Percentiles rank a stretch among this genome's conserved stretches.
Conservation (phyloP, 2,329 filamentous ascomycete genomes). For the Beauveria scarabaeidicola region DNA sequence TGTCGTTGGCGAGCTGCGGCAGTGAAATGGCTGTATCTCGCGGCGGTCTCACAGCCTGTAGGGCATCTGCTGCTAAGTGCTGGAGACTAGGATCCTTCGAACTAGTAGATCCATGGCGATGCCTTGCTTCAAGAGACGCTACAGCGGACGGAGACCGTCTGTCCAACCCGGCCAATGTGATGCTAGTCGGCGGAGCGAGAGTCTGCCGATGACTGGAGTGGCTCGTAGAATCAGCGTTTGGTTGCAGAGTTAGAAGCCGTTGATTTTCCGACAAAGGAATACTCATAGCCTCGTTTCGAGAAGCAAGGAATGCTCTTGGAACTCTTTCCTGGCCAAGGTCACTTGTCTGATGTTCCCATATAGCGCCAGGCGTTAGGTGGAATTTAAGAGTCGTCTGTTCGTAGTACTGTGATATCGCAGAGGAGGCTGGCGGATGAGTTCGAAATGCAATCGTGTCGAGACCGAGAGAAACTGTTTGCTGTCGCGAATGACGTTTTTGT, state of each 20-base stretch:
- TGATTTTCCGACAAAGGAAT: background rate
- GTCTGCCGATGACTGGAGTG: background rate
- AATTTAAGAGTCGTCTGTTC: background rate
- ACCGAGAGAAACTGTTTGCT: background rate
- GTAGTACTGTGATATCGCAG: background rate
- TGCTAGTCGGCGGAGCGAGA: background rate
- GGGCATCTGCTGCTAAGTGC: slow-evolving; percentile 25
- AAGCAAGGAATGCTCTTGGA: slow-evolving; percentile 1
- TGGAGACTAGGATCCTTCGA: slow-evolving; percentile 18
- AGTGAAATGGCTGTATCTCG: slow-evolving; percentile 10
- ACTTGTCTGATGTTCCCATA: background rate
- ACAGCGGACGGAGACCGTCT: background rate
- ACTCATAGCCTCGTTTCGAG: background rate
- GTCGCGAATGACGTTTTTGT: slow-evolving; percentile 4
- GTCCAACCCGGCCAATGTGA: background rate
- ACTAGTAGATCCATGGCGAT: background rate
- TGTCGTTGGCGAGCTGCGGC: slow-evolving; percentile 6
- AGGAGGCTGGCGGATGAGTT: background rate
- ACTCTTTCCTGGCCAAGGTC: background rate
- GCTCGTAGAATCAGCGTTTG: background rate
- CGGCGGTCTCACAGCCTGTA: slow-evolving; percentile 20
- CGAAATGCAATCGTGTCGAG: background rate
- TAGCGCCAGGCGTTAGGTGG: background rate
- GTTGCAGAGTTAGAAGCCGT: background rate
- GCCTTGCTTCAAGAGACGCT: background rate